A percentile compares a stretch with the other conserved stretches of the same genome.
phyloP scores from a whole-genome alignment of 108 stramenopile genomes.

The Cyclostephanos invisitatus region DNA sequence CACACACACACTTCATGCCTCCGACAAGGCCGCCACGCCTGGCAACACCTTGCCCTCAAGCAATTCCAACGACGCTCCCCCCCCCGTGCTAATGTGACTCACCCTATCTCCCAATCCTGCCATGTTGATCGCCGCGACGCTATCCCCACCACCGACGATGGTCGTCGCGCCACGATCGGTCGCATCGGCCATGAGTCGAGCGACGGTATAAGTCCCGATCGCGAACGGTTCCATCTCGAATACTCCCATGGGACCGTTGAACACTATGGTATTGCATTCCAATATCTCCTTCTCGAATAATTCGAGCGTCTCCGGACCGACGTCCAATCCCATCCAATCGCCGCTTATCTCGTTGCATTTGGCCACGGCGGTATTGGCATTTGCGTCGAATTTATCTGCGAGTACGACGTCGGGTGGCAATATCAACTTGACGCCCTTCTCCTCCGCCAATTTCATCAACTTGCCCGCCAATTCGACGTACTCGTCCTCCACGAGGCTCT shows the following conservation, averaged over 20 bases:
- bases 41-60: slow-evolving; percentile 98
- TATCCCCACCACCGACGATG: slow-evolving; percentile 97
- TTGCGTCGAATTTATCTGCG: slow-evolving; percentile 90
- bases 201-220: slow-evolving; percentile 86
- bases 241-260: slow-evolving; percentile 96
- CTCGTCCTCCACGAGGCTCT: slow-evolving; percentile 90
- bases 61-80: slow-evolving; percentile 95
- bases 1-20: slow-evolving; percentile 75
- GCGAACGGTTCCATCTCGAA: slow-evolving; percentile 96
- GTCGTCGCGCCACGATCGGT: slow-evolving; percentile 91
- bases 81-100: slow-evolving; percentile 94
- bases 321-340: slow-evolving; percentile 98
- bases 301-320: slow-evolving; percentile 90
- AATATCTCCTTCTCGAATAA: slow-evolving; percentile 81
- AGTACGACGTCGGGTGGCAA: slow-evolving; percentile 93
- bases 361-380: slow-evolving; percentile 81
- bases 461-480: slow-evolving; percentile 86
- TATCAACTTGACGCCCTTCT: slow-evolving; percentile 92
- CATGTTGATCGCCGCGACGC: slow-evolving; percentile 94
- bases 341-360: slow-evolving; percentile 87
- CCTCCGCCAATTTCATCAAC: slow-evolving; percentile 94
- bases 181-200: slow-evolving; percentile 88
- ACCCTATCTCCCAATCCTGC: slow-evolving; percentile 92
- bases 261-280: slow-evolving; percentile 90
- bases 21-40: slow-evolving; percentile 86